Evolutionary conservation across 805 yeast genomes (phyloP).

Genomic region (Pichia phayaonensis): DNA sequence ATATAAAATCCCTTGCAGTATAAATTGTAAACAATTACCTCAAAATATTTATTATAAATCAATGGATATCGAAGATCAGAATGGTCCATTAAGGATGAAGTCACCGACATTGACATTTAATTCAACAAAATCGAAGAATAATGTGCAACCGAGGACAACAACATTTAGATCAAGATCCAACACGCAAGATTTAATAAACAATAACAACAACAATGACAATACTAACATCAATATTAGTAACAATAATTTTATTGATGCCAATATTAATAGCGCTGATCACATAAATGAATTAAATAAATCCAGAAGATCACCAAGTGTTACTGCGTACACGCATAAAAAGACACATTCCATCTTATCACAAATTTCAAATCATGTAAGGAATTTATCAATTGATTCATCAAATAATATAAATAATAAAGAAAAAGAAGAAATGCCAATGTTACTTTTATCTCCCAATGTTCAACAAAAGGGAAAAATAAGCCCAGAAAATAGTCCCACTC

Average conservation of each 20-base stretch:
- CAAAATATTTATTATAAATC: background rate
- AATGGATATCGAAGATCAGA: background rate
- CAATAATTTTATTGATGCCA: background rate
- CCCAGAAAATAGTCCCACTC: slow-evolving; percentile 2
- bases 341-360: background rate
- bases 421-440: background rate
- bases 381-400: background rate
- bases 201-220: background rate
- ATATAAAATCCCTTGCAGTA: no score
- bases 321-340: background rate
- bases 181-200: background rate
- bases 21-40: background rate
- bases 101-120: background rate
- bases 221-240: no score
- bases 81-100: background rate
- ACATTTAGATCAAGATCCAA: background rate
- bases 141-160: background rate
- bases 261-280: background rate
- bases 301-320: background rate
- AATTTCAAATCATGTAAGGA: background rate
- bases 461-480: slow-evolving; percentile 4
- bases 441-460: background rate
- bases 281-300: background rate
- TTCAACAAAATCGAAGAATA: background rate
- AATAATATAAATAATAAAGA: background rate